phyloP scores from a whole-genome alignment of 805 yeast genomes.

The Monosporozyma solicola region DNA sequence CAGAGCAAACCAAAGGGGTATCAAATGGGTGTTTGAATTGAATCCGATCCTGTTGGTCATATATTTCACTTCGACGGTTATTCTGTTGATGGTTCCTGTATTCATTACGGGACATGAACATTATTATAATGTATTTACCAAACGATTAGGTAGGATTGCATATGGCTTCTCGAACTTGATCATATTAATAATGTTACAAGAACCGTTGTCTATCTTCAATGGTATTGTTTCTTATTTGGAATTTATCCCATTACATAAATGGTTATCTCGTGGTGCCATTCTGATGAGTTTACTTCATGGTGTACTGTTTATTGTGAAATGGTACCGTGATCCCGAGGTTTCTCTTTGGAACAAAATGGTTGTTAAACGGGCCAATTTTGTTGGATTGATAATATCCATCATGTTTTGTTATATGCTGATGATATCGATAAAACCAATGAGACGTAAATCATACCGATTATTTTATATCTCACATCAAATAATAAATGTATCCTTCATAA shows the following conservation, averaged over 20 bases:
- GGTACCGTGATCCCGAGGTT: slow-evolving; percentile 35
- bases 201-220: slow-evolving; percentile 39
- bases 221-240: slow-evolving; percentile 39
- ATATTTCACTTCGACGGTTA: background rate
- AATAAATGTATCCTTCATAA: slow-evolving; percentile 38
- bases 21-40: background rate
- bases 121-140: slow-evolving; percentile 14
- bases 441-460: slow-evolving; percentile 40
- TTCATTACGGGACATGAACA: background rate
- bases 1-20: slow-evolving; percentile 3
- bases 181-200: slow-evolving; percentile 46
- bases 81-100: slow-evolving; percentile 20
- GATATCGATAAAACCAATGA: slow-evolving; percentile 40
- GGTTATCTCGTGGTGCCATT: slow-evolving; percentile 56
- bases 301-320: slow-evolving; percentile 41
- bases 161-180: slow-evolving; percentile 52
- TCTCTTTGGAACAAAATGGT: slow-evolving; percentile 28
- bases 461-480: slow-evolving; percentile 54
- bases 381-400: slow-evolving; percentile 42
- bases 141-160: slow-evolving; percentile 54
- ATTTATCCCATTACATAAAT: slow-evolving; percentile 52
- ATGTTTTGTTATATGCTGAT: slow-evolving; percentile 32
- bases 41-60: background rate
- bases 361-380: slow-evolving; percentile 32
- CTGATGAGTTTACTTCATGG: slow-evolving; percentile 41